Evolutionary conservation across 176 grass and related monocot genomes (phyloP), one percentile per base, ranked within the genome.

Genomic region (Ananas comosus): DNA sequence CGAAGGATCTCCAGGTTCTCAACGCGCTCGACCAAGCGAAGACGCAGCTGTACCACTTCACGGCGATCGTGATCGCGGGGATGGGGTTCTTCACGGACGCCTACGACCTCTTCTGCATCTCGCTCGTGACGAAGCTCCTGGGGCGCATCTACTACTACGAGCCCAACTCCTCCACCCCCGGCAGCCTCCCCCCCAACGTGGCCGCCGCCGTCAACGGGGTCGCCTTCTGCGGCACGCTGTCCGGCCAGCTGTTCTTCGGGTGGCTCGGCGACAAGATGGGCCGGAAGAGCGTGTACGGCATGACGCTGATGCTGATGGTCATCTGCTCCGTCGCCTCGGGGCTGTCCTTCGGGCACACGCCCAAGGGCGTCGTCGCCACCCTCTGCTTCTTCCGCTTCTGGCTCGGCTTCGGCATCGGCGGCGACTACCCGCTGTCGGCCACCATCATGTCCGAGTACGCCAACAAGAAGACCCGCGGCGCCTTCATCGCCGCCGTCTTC

Each of bases 61-160:
- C 80, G 65, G 84, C 87, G 12, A 91, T 96, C 80, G 78, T 96
- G 10, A 68, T 96, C 6, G 88, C 91, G n/a, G 91, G 91, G 16
- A 96, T 96, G 91, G 91, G 91, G 50, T 96, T 96, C 82, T 91
- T 96, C 79, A 96, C 91, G 0, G 91, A 96, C 54, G 88, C 88
- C 16, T 96, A 96, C 65, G 91, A 96, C 72, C 87, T 96, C 68
- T 96, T 96, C 82, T 87, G 79, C 75, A 90, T 96, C 74, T 88
- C 84, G 21, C 69, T 88, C 49, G 82, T 96, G 50, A 79, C 85
- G 51, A 92, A 92, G 85, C 79, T 84, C 0, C 82, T 92, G 9
- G 85, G 89, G 16, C 85, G 89, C 53, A 58, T 88, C 56, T 91
- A 91, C 82, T 91, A 91, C 79, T 83, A 69, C 11, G 84, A 81